Evolutionary conservation across 2,329 filamentous ascomycete genomes (phyloP), one percentile per base, ranked within the genome.

Genomic region (Thielaviopsis musarum): DNA sequence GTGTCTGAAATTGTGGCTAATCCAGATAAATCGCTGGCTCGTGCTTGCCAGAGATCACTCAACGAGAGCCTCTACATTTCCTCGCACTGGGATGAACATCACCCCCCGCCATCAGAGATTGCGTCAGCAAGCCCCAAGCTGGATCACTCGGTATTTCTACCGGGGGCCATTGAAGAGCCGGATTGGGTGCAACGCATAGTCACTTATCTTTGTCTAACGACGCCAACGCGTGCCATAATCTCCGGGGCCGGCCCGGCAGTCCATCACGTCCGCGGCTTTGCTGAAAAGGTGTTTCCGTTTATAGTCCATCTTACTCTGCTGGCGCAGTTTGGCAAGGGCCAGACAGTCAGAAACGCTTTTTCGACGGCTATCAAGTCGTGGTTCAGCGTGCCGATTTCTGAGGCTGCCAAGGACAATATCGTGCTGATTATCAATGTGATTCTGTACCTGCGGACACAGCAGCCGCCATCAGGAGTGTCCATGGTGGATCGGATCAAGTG

Each of bases 391-490:
- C 65, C 72, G 86, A 56, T 83, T 82, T 63, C 77, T 91, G 38
- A 73, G 95, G 1, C 78, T 97, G 51, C 85, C 88, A 63, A 81
- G 84, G 4, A 75, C 97, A 38, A 73, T 97, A 3, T 98, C 96
- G 83, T 82, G 62, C 77, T 93, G 41, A 73, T 95, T 0, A 78
- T 97, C 48, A 85, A 88, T 63, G 81, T 84, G 3, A 75, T 98
- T 30, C 73, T 98, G 2, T 98, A 97, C 67, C 77, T 99, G n/a
- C 82, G 90, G 45, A 89, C 85, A 3, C 91, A 94, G 67, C 77
- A 80, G 28, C 72, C 85, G 15, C 87, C 87, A 0, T 79, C 82
- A 13, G 93, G 98, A 69, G 73, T 74, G 0, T 95, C 88, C 0
- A 85, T 87, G 64, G 84, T 84, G 7, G 88, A 95, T 65, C 81